A percentile compares a stretch with the other conserved stretches of the same genome.
Conservation (phyloP, 169 alveolate genomes). For the Hammondia hammondi region DNA sequence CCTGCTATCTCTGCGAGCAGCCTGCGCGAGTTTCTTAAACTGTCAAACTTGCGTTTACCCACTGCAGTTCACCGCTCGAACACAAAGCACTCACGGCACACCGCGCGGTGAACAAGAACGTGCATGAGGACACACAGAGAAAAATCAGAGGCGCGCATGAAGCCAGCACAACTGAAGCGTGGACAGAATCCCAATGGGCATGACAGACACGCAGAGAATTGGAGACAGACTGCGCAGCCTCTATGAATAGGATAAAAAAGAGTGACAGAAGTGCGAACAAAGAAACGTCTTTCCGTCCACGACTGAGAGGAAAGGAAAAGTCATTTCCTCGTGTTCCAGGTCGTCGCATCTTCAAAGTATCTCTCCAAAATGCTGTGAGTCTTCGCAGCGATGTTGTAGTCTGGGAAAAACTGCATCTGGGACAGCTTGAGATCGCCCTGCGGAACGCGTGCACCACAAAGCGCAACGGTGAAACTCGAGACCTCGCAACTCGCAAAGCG, state of each 20-base stretch:
- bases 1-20: background rate
- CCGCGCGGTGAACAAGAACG: background rate
- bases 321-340: conserved; percentile 33
- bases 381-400: conserved; percentile 79
- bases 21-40: background rate
- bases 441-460: background rate
- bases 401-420: conserved; percentile 83
- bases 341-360: conserved; percentile 27
- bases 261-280: background rate
- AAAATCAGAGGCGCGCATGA: background rate
- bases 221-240: background rate
- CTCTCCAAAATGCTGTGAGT: conserved; percentile 76
- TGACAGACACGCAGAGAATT: background rate
- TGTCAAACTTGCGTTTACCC: background rate
- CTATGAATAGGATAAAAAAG: background rate
- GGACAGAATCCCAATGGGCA: background rate
- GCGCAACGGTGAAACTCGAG: background rate
- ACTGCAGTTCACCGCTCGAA: background rate
- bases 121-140: background rate
- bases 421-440: conserved; percentile 78
- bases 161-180: background rate
- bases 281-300: background rate
- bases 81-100: background rate
- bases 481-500: too few relatives aligned
- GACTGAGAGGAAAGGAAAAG: background rate